Percentiles rank a stretch among this genome's conserved stretches.
phyloP scores from a whole-genome alignment of 257 asterid species.

The Mitragyna speciosa region DNA sequence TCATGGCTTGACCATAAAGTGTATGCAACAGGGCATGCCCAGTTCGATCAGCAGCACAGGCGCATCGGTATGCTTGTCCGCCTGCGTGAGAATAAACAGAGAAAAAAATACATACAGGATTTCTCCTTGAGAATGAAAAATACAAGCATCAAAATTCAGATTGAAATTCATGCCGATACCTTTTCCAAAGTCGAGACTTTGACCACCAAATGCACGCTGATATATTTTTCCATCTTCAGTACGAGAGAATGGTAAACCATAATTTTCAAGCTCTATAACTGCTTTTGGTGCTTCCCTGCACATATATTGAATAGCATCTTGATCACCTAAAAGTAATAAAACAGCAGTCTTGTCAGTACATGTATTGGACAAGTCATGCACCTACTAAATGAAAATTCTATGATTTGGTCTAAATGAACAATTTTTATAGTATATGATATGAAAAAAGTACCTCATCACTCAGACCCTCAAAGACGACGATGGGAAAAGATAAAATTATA shows the following conservation, averaged over 20 bases:
- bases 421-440: background rate
- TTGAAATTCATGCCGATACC: conserved; percentile 41
- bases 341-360: conserved; percentile 19
- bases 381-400: background rate
- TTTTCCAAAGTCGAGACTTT: conserved; percentile 91
- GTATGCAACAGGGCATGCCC: conserved; percentile 98
- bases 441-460: background rate
- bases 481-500: background rate
- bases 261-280: conserved; percentile 87
- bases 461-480: background rate
- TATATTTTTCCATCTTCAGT: conserved; percentile 96
- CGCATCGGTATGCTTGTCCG: conserved; percentile 99
- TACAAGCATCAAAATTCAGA: background rate
- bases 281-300: conserved; percentile 96
- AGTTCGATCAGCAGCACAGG: conserved; percentile 99
- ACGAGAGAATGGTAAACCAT: conserved; percentile 92
- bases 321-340: conserved; percentile 62
- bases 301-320: conserved; percentile 95
- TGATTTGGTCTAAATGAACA: background rate
- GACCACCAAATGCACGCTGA: conserved; percentile 99
- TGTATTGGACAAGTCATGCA: conserved; percentile 7
- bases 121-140: background rate
- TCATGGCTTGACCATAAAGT: conserved; percentile 98
- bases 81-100: conserved; percentile 41
- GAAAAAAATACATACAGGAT: background rate